Base-by-base conservation (phyloP, 345 rosid species). In the Linum tenue region DNA sequence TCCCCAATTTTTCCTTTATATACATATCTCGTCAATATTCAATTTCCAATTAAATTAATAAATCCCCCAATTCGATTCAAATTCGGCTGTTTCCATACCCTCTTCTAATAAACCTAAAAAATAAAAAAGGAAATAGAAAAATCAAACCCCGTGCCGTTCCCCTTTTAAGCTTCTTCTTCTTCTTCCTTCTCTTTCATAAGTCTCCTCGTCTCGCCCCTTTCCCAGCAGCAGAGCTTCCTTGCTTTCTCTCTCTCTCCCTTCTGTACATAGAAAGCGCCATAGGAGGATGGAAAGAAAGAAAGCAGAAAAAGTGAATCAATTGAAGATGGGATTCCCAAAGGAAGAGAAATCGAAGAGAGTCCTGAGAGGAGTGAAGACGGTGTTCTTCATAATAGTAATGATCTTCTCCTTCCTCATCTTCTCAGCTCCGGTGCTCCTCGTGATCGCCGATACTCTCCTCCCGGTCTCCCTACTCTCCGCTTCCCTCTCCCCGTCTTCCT, bases 361-460 rank as follows among this genome's bases (percentile, higher is more conserved):
- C 42, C 69, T 77, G 68, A 80, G 98, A 74, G 86, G 78, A 0
- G 55, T 90, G 11, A 90, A 88, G 75, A 88, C 95, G 39, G 35
- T 92, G 48, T 89, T 86, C 64, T 85, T 92, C 85, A 56, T 92
- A 36, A 67, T 85, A 69, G 53, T 88, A 65, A 78, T 92, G 90
- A 67, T 85, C 65, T 50, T 92, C 50, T 92, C 97, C 55, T 85
- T 90, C 55, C 85, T 92, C 37, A 48, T 92, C 0, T 83, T 90
- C 73, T 92, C 96, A 57, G 96, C 94, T n/a, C 98, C 98, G 0
- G 72, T 90, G 74, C 78, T 92, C 62, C 79, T 92, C 64, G 92
- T 68, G 14, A 63, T 90, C 62, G 89, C 92, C 4, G 99, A 88
- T 62, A 71, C 99, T 4, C 82, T 90, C 17, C 78, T 90, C 31